Evolutionary conservation across 192 early-diverging fungal species (phyloP), one percentile per base, ranked within the genome.

Genomic region (Podila horticola): DNA sequence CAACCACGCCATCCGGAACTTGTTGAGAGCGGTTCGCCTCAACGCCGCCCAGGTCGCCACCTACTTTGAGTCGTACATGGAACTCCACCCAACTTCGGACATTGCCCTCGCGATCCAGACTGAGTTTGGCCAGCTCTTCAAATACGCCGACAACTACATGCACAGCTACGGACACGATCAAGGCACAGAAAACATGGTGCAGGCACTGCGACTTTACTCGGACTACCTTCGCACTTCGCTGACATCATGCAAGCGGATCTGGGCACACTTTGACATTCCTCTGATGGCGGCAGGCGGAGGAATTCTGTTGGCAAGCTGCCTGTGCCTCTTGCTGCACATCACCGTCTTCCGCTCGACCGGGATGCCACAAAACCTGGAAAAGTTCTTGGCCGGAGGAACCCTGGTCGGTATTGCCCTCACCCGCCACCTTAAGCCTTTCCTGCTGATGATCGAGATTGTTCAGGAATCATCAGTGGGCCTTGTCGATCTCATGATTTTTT

Each of bases 211-310:
- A 30, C 70, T 83, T 31, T 84, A 82, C 50, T 74, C 82, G 24
- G 75, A 58, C 20, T 94, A 93, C 65, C 82, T 93, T 51, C 79
- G 91, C 1, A 74, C 75, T 7, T 87, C 93, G 0, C 85, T 99
- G 17, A 86, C 87, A 17, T 88, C 90, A 20, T 90, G 94, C 66
- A 91, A 95, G n/a, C 83, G 88, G 34, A 89, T 95, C 48, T 99
- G 97, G 97, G 95, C 96, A 19, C 94, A 95, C 33, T 99, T 99
- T 74, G 96, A 99, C 61, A 82, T 90, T 8, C 85, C 86, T 2
- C 83, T 94, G 36, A 98, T 99, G 75, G 67, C 88, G 1, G 66
- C 91, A 10, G 97, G 97, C 12, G 86, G 93, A 1, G 50, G 84
- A 13, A 77, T 95, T 3, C 74, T 96, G 31, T 51, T 83, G 7